These are phyloP conservation scores for Dactylellina leptospora DNA, from an alignment of 2,329 filamentous ascomycete species.

Conservation along the genomic window DNA sequence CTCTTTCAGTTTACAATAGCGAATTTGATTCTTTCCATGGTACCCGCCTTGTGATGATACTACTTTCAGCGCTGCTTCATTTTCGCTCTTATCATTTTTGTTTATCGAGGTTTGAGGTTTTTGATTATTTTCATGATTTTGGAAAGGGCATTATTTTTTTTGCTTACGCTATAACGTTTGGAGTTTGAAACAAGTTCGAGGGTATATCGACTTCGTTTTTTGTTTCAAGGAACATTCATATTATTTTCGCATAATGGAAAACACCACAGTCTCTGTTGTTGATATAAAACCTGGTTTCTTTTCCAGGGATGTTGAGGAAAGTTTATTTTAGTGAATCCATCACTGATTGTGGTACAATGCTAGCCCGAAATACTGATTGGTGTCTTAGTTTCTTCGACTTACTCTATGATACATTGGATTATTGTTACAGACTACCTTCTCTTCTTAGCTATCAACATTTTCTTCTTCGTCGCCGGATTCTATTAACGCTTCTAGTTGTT, in stretches of 20 bases:
- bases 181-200: conserved; percentile 11
- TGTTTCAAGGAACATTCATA: too few species aligned
- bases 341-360: too few species aligned
- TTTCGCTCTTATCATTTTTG: neutral
- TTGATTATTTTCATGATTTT: neutral
- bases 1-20: neutral
- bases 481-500: conserved; percentile 49
- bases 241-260: too few species aligned
- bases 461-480: conserved; percentile 50
- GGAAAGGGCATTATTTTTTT: neutral
- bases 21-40: neutral
- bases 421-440: neutral
- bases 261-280: too few species aligned
- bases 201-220: too few species aligned
- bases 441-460: conserved; percentile 33
- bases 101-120: neutral
- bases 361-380: too few species aligned
- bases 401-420: too few species aligned
- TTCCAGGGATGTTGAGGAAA: too few species aligned
- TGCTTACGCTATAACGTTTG: conserved; percentile 1
- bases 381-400: too few species aligned
- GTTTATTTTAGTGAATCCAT: too few species aligned
- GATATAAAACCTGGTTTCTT: too few species aligned
- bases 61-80: neutral
- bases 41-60: neutral